Evolutionary conservation across 345 rosid genomes (phyloP).

Genomic region (Salix exigua): DNA sequence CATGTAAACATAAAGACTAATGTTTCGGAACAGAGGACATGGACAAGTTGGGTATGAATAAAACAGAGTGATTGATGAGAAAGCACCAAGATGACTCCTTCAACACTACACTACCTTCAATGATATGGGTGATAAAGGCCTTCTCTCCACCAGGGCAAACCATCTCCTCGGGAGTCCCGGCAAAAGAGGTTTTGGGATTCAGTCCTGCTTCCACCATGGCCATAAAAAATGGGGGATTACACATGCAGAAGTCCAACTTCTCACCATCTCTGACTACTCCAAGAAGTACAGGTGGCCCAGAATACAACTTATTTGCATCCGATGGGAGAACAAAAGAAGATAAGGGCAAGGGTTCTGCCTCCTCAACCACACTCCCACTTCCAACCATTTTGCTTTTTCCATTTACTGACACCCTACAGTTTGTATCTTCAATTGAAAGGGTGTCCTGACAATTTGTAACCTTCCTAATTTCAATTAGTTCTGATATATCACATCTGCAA

Average conservation of each 20-base stretch:
- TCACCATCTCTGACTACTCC: slow-evolving; percentile 67
- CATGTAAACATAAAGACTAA: neutral
- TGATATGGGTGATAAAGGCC: slow-evolving; percentile 67
- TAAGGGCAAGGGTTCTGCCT: slow-evolving; percentile 8
- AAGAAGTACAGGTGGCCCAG: slow-evolving; percentile 51
- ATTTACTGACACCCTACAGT: slow-evolving; percentile 10
- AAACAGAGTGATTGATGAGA: neutral
- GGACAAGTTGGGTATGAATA: neutral
- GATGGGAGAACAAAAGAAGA: slow-evolving; percentile 19
- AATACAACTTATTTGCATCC: slow-evolving; percentile 27
- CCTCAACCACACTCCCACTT: slow-evolving; percentile 12
- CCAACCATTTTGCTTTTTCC: slow-evolving; percentile 21
- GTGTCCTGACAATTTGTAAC: slow-evolving; percentile 28
- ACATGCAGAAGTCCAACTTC: slow-evolving; percentile 91
- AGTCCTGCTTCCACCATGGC: slow-evolving; percentile 74
- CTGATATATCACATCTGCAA: slow-evolving; percentile 65
- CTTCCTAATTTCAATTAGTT: slow-evolving; percentile 65
- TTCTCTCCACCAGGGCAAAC: slow-evolving; percentile 85
- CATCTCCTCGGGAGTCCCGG: slow-evolving; percentile 87
- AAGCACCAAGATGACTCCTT: slow-evolving; percentile 60
- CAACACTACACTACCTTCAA: slow-evolving; percentile 67
- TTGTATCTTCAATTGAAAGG: slow-evolving; percentile 15
- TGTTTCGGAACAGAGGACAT: neutral
- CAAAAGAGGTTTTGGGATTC: slow-evolving; percentile 89
- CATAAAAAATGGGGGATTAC: slow-evolving; percentile 94